Percentiles rank a stretch among this genome's conserved stretches.
These are phyloP conservation scores for Suillus bovinus DNA, from an alignment of 768 basidiomycete species.

Conservation along the genomic window DNA sequence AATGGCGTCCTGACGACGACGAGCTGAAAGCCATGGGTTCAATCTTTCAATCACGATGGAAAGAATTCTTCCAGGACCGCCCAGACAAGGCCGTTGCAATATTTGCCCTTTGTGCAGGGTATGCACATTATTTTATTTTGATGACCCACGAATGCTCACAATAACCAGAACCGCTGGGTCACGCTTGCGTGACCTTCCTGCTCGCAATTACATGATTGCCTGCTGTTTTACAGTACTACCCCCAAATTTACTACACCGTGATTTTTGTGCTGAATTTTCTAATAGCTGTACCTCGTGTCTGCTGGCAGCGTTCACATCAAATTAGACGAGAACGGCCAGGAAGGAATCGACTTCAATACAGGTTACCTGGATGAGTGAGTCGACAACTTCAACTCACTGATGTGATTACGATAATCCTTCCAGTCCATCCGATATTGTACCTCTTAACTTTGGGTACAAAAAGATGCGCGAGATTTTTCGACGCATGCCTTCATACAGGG, in stretches of 20 bases:
- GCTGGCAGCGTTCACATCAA: neutral
- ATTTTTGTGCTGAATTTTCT: neutral
- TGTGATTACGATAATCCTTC: neutral
- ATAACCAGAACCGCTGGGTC: neutral
- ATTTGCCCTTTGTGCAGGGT: neutral
- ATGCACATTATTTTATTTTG: neutral
- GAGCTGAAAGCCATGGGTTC: neutral
- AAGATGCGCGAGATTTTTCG: neutral
- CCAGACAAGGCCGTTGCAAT: neutral
- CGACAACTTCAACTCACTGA: neutral
- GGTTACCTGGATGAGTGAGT: neutral
- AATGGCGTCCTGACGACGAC: neutral
- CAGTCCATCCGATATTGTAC: neutral
- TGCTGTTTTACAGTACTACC: neutral
- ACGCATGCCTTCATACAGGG: neutral
- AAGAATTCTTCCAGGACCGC: neutral
- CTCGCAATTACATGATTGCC: neutral
- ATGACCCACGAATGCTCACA: neutral
- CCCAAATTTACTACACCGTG: neutral
- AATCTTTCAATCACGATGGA: neutral
- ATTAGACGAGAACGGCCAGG: neutral
- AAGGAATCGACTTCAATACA: neutral
- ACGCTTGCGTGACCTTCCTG: neutral
- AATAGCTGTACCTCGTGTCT: neutral
- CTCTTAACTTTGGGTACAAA: neutral